Evolutionary conservation across 768 basidiomycete species (phyloP).

Genomic region (Boletus tylopilopsis): DNA sequence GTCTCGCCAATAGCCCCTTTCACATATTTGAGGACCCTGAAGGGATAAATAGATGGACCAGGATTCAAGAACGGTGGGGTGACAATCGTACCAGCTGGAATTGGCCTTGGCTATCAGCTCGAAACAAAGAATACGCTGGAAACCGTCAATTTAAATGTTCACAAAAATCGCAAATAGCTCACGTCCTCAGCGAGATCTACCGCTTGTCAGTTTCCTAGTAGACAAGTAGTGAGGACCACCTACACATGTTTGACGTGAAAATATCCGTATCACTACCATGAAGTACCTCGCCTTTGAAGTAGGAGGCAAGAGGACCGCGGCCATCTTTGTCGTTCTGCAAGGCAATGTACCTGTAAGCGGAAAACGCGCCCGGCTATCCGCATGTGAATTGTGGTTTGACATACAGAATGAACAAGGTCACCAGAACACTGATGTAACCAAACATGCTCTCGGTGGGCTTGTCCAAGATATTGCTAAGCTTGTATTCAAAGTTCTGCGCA

Average conservation of each 20-base stretch:
- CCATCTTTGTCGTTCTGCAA: conserved; percentile 82
- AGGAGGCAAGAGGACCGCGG: conserved; percentile 86
- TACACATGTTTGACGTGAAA: conserved; percentile 96
- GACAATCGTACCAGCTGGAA: conserved; percentile 60
- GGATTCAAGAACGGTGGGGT: neutral
- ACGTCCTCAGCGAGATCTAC: conserved; percentile 89
- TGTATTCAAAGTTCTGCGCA: conserved; percentile 96
- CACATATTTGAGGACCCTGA: conserved; percentile 95
- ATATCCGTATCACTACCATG: conserved; percentile 86
- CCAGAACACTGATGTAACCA: conserved; percentile 95
- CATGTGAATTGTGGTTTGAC: conserved; percentile 9
- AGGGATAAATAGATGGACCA: conserved; percentile 13
- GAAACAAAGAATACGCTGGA: conserved; percentile 78
- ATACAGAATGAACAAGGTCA: conserved; percentile 29
- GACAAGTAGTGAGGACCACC: conserved; percentile 21
- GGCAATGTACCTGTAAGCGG: conserved; percentile 87
- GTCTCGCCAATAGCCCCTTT: conserved; percentile 91
- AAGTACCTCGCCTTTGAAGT: conserved; percentile 93
- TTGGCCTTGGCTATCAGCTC: conserved; percentile 76
- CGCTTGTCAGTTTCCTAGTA: conserved; percentile 7
- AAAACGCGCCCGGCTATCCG: conserved; percentile 86
- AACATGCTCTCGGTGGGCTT: conserved; percentile 87
- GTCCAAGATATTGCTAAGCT: conserved; percentile 85
- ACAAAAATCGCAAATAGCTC: conserved; percentile 19
- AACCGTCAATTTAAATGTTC: conserved; percentile 3